A percentile compares a stretch with the other conserved stretches of the same genome.
Conservation (phyloP, 257 asterid genomes). For the Datura wrightii region DNA sequence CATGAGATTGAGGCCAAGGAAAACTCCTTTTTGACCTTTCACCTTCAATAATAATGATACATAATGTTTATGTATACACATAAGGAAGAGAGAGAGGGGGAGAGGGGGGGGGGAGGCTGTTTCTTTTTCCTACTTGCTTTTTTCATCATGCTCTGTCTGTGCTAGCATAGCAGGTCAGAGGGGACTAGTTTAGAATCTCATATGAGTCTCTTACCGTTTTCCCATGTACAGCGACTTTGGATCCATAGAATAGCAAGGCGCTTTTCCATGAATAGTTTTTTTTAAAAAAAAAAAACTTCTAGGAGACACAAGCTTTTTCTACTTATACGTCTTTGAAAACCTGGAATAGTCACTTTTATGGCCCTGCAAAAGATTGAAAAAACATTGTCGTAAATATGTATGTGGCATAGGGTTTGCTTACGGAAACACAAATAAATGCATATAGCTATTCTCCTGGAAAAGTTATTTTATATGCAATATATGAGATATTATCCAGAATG, state of each 20-base stretch:
- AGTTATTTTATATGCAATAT: neutral
- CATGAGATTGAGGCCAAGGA: neutral
- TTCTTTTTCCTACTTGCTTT: neutral
- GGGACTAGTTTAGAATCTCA: neutral
- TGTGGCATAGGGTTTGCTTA: no score
- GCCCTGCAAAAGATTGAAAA: no score
- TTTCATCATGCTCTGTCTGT: neutral
- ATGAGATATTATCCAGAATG: neutral
- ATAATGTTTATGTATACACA: neutral
- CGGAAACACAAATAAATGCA: no score
- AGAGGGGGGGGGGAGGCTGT: neutral
- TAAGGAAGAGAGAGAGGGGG: neutral
- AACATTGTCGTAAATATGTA: no score
- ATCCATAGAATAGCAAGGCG: neutral
- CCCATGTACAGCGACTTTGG: neutral
- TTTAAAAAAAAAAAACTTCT: no score
- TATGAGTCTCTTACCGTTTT: neutral
- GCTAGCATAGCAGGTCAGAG: neutral
- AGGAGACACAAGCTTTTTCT: neutral
- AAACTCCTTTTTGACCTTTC: neutral
- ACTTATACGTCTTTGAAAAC: no score
- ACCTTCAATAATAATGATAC: neutral
- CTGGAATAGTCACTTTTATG: no score
- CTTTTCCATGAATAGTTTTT: no score
- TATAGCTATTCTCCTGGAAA: no score